Evolutionary conservation across 192 early-diverging fungal species (phyloP).

Genomic region (Mortierella hygrophila): DNA sequence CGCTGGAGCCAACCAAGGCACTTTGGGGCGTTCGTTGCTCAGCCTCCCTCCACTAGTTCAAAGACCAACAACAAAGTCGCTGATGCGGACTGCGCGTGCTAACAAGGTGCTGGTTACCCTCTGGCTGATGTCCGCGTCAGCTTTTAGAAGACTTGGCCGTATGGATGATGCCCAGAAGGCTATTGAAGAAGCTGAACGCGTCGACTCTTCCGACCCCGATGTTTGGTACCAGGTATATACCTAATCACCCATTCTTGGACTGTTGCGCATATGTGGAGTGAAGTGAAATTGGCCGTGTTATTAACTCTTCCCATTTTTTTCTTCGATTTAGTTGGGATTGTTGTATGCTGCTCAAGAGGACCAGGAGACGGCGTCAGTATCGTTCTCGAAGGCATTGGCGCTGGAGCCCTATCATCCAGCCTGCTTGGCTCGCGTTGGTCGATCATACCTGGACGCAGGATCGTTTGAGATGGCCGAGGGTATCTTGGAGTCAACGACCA

Average conservation of each 20-base stretch:
- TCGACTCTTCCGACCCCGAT: slow-evolving; percentile 60
- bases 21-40: slow-evolving; percentile 40
- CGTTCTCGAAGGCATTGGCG: slow-evolving; percentile 64
- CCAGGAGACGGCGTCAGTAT: slow-evolving; percentile 55
- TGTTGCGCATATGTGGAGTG: background rate
- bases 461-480: slow-evolving; percentile 66
- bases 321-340: slow-evolving; percentile 50
- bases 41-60: slow-evolving; percentile 39
- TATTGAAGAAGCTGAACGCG: slow-evolving; percentile 67
- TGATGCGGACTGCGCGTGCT: slow-evolving; percentile 58
- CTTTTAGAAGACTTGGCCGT: slow-evolving; percentile 61
- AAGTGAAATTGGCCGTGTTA: background rate
- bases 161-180: slow-evolving; percentile 69
- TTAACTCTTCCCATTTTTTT: background rate
- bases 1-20: slow-evolving; percentile 7
- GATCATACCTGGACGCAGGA: slow-evolving; percentile 58
- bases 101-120: slow-evolving; percentile 60
- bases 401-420: slow-evolving; percentile 58
- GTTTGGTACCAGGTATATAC: slow-evolving; percentile 65
- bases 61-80: slow-evolving; percentile 49
- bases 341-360: slow-evolving; percentile 54
- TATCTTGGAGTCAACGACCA: slow-evolving; percentile 62
- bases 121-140: slow-evolving; percentile 68
- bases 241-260: background rate
- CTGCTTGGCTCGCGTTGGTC: slow-evolving; percentile 60